A percentile compares a stretch with the other conserved stretches of the same genome.
phyloP scores from a whole-genome alignment of 2,329 filamentous ascomycete genomes.

The Penicillium palitans region DNA sequence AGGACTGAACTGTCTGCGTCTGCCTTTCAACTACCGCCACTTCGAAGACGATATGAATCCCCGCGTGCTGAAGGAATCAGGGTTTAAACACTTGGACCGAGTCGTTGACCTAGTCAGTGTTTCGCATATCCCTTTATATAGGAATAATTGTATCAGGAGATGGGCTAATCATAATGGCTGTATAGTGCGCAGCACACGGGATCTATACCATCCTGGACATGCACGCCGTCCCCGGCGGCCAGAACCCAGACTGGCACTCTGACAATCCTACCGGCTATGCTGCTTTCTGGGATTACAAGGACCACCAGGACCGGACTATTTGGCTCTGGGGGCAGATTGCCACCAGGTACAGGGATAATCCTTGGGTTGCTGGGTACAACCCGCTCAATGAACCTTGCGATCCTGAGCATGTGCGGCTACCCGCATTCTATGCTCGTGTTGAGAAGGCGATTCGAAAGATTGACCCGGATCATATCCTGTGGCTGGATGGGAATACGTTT shows the following conservation, averaged over 20 bases:
- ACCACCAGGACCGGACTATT: slow-evolving; percentile 52
- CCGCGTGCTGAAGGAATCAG: slow-evolving; percentile 45
- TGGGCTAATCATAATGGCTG: background rate
- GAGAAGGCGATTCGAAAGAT: slow-evolving; percentile 50
- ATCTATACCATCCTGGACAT: slow-evolving; percentile 56
- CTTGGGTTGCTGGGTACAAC: slow-evolving; percentile 55
- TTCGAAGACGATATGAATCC: slow-evolving; percentile 53
- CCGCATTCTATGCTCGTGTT: slow-evolving; percentile 49
- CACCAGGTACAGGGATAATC: slow-evolving; percentile 46
- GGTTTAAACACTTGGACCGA: slow-evolving; percentile 52
- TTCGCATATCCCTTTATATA: background rate
- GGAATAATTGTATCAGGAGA: background rate
- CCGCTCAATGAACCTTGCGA: slow-evolving; percentile 55
- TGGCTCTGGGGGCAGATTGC: slow-evolving; percentile 54
- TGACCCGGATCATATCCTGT: slow-evolving; percentile 50
- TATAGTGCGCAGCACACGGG: slow-evolving; percentile 46
- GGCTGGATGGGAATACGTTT: slow-evolving; percentile 49
- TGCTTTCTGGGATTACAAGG: slow-evolving; percentile 54
- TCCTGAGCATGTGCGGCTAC: slow-evolving; percentile 48
- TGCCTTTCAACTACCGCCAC: slow-evolving; percentile 62
- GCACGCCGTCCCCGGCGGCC: slow-evolving; percentile 52
- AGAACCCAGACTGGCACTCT: slow-evolving; percentile 54
- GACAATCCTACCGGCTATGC: slow-evolving; percentile 50
- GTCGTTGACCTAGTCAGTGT: slow-evolving; percentile 44
- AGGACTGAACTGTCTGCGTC: slow-evolving; percentile 59